A percentile compares a stretch with the other conserved stretches of the same genome.
These are phyloP conservation scores for Fusarium globosum DNA, from an alignment of 2,329 filamentous ascomycete genomes.

Conservation along the genomic window DNA sequence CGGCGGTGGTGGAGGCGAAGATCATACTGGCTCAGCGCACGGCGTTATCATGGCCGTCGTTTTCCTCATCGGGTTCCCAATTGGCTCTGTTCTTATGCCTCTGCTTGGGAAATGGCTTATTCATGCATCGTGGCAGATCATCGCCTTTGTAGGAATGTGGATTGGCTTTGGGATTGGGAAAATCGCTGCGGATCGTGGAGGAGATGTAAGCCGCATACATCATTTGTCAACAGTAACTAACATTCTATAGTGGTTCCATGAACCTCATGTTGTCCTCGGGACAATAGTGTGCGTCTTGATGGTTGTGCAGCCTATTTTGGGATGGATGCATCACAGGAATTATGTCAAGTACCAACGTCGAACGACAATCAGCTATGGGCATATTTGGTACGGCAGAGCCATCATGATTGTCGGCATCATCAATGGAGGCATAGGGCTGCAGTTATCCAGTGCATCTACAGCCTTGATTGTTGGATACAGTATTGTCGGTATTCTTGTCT, in stretches of 20 bases:
- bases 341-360: constrained; percentile 2
- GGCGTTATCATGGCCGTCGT: neutral
- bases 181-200: neutral
- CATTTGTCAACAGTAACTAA: fast-evolving
- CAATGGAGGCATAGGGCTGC: neutral
- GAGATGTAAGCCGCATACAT: neutral
- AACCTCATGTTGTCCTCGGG: neutral
- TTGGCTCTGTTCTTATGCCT: constrained; percentile 2
- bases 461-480: neutral
- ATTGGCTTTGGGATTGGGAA: constrained; percentile 2
- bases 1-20: neutral
- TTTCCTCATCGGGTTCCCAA: neutral
- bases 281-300: neutral
- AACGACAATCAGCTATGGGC: neutral
- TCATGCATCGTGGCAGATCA: constrained; percentile 4
- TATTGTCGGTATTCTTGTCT: neutral
- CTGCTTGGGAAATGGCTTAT: neutral
- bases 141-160: neutral
- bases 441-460: neutral
- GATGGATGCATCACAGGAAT: constrained; percentile 2
- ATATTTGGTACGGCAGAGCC: constrained; percentile 3
- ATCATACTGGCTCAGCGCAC: neutral
- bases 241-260: neutral
- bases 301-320: neutral
- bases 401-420: constrained; percentile 7